Evolutionary conservation across 2,329 filamentous ascomycete species (phyloP).

Genomic region (Talaromyces rugulosus): DNA sequence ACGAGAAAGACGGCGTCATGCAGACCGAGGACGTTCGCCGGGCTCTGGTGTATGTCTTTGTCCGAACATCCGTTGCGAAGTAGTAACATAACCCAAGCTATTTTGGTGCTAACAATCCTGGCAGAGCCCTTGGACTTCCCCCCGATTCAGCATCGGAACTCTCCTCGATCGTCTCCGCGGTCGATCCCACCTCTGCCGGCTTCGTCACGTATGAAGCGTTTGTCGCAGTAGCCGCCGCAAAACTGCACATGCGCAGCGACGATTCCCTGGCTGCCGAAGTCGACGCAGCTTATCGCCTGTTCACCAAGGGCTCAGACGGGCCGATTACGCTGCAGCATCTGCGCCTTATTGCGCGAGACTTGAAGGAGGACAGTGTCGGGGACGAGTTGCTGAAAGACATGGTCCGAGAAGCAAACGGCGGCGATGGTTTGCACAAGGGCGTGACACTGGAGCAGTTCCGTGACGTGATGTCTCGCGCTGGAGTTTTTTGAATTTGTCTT

Average conservation of each 20-base stretch:
- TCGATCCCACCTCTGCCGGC: slow-evolving; percentile 79
- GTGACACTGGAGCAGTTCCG: slow-evolving; percentile 80
- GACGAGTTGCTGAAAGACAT: slow-evolving; percentile 87
- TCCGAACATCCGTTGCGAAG: neutral
- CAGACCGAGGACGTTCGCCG: slow-evolving; percentile 65
- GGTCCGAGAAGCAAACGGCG: slow-evolving; percentile 90
- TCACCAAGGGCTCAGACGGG: slow-evolving; percentile 54
- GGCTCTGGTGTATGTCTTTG: slow-evolving; percentile 61
- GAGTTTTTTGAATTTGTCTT: slow-evolving; percentile 62
- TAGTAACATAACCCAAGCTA: neutral
- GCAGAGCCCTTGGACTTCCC: slow-evolving; percentile 74
- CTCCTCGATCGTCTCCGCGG: slow-evolving; percentile 68
- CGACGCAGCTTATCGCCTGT: slow-evolving; percentile 75
- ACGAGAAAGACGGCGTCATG: slow-evolving; percentile 69
- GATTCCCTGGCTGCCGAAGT: slow-evolving; percentile 64
- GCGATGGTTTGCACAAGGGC: slow-evolving; percentile 64
- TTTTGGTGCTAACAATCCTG: neutral
- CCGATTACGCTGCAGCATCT: slow-evolving; percentile 80
- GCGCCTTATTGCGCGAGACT: slow-evolving; percentile 68
- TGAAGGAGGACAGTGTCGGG: slow-evolving; percentile 73
- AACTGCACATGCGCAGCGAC: slow-evolving; percentile 60
- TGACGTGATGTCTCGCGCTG: slow-evolving; percentile 77
- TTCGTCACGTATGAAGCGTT: slow-evolving; percentile 77
- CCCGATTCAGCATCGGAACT: slow-evolving; percentile 64
- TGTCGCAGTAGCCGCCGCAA: slow-evolving; percentile 81